Evolutionary conservation across 2,329 filamentous ascomycete genomes (phyloP), one percentile per base, ranked within the genome.

Genomic region (Lasiodiplodia hormozganensis): DNA sequence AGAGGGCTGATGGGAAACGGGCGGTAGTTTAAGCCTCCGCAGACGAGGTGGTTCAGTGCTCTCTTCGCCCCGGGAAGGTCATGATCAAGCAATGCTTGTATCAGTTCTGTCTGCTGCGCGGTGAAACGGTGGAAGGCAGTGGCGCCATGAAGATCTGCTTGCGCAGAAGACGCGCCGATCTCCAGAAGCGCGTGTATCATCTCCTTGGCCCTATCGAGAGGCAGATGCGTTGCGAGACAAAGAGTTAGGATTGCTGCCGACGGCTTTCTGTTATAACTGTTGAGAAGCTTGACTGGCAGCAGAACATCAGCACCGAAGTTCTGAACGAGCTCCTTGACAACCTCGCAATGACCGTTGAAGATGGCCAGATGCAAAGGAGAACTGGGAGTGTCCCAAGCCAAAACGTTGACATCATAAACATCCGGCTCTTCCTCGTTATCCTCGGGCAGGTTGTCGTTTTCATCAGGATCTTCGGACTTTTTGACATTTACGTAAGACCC

Each of bases 281-380:
- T 73, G 11, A 86, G 74, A 31, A 91, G 84, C 77, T 94, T 94
- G 75, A 96, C 84, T 0, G 93, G 92, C 25, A 93, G 82, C 18
- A 94, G 82, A 0, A 91, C 85, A 76, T 96, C 92, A 4, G 92
- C 92, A 8, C 92, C 93, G 74, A 92, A 96, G 70, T 90, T 82
- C 69, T 81, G 74, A 0, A 92, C 90, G 7, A 97, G 85, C 28
- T 88, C 78, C 68, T 89, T 87, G 16, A 95, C 91, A 12, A 89
- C 86, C 4, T 90, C 85, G 31, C 86, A 82, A 71, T 95, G 89
- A 0, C 92, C 92, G 69, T 88, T 87, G 1, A 92, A 77, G 70
- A 96, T 93, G 8, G 93, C 93, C 34, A 94, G 85, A 76, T 97
- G 93, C 5, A 96, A 83, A 1, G 93, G 88, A 14, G 90, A 91